Evolutionary conservation across 345 rosid species (phyloP).

Genomic region (Rhodamnia argentea): DNA sequence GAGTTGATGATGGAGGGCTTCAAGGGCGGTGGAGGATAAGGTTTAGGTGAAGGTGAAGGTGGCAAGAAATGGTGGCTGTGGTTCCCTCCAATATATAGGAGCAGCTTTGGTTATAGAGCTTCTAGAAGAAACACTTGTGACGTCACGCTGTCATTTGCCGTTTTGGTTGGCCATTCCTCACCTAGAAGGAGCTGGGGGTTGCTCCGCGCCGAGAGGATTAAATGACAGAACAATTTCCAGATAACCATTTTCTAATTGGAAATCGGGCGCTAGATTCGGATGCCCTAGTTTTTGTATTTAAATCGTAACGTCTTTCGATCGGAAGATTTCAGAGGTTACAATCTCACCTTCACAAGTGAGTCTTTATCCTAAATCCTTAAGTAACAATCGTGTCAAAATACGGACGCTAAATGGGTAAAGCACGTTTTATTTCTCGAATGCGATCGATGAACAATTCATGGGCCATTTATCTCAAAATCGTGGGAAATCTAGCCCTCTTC

Average conservation of each 20-base stretch:
- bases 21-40: slow-evolving; percentile 12
- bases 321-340: neutral
- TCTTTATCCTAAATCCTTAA: neutral
- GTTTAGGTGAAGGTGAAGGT: slow-evolving; percentile 30
- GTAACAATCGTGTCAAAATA: neutral
- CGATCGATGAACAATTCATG: neutral
- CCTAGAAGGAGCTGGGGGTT: neutral
- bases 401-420: neutral
- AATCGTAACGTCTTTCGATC: neutral
- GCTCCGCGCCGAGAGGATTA: neutral
- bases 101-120: neutral
- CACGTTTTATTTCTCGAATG: neutral
- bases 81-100: neutral
- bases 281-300: neutral
- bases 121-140: neutral
- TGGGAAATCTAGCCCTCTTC: neutral
- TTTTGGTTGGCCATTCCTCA: neutral
- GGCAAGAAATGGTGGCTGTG: slow-evolving; percentile 10
- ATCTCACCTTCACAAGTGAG: neutral
- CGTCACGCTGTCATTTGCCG: neutral
- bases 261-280: neutral
- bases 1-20: slow-evolving; percentile 2
- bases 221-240: neutral
- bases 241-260: neutral
- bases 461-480: neutral